phyloP scores from a whole-genome alignment of 2,329 filamentous ascomycete genomes.

The Botrytis cinerea region DNA sequence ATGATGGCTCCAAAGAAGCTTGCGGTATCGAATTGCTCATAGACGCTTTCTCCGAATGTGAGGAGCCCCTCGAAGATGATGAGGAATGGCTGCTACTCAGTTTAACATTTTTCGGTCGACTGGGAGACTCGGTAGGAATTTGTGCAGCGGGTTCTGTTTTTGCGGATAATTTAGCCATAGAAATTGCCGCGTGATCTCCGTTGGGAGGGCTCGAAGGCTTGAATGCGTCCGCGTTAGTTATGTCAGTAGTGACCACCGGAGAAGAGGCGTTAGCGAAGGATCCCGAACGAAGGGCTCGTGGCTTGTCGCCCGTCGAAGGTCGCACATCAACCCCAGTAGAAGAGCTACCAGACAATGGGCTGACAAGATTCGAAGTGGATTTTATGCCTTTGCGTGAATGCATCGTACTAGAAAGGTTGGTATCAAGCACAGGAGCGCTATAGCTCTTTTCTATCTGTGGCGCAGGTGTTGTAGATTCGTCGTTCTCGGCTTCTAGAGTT shows the following conservation, averaged over 20 bases:
- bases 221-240: conserved; percentile 65
- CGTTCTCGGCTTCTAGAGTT: conserved; percentile 41
- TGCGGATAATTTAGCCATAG: conserved; percentile 69
- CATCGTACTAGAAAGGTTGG: conserved; percentile 46
- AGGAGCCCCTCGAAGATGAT: conserved; percentile 47
- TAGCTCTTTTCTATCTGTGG: conserved; percentile 57
- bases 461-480: conserved; percentile 45
- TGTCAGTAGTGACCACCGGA: conserved; percentile 67
- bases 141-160: conserved; percentile 58
- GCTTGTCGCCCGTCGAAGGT: conserved; percentile 46
- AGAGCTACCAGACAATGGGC: conserved; percentile 45
- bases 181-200: conserved; percentile 59
- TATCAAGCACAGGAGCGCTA: conserved; percentile 50
- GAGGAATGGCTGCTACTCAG: conserved; percentile 53
- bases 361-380: conserved; percentile 35
- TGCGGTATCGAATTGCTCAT: conserved; percentile 42
- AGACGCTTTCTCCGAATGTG: conserved; percentile 44
- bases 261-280: conserved; percentile 64
- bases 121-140: conserved; percentile 49
- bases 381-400: conserved; percentile 52
- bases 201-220: conserved; percentile 57
- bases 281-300: conserved; percentile 59
- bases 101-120: conserved; percentile 44
- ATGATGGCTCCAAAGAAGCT: conserved; percentile 28
- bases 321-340: conserved; percentile 54